Percentiles rank a stretch among this genome's conserved stretches.
Conservation (phyloP, 352 stramenopile species). For the Phytophthora aleatoria region DNA sequence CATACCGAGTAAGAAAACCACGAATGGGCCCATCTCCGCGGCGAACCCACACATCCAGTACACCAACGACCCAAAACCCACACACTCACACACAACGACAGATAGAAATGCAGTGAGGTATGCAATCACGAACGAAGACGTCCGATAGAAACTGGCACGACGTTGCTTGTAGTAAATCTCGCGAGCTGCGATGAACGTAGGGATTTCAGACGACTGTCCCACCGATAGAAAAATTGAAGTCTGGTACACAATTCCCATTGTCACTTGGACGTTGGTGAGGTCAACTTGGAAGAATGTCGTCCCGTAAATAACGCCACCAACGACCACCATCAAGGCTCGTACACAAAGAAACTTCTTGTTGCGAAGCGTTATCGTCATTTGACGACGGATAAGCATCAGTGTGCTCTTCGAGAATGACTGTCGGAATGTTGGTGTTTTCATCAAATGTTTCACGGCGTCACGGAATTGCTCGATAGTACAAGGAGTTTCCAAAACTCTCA, state of each 20-base stretch:
- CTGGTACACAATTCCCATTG: conserved; percentile 12
- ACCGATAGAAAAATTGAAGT: conserved; percentile 10
- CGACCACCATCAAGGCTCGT: conserved; percentile 2
- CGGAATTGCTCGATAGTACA: not conserved
- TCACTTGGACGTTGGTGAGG: conserved; percentile 7
- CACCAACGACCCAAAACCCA: conserved; percentile 2
- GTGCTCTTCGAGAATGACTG: conserved; percentile 2
- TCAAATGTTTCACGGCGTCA: conserved; percentile 5
- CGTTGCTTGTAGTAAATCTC: conserved; percentile 10
- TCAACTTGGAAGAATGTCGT: conserved; percentile 5
- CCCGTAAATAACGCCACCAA: conserved; percentile 7
- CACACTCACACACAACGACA: not conserved
- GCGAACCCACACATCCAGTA: conserved; percentile 14
- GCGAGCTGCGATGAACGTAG: conserved; percentile 2
- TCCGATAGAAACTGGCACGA: conserved; percentile 3
- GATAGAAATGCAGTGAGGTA: not conserved
- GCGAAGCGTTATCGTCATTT: conserved; percentile 2
- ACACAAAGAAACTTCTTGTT: conserved; percentile 6
- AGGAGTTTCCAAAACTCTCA: not conserved
- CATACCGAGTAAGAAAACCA: conserved; percentile 4
- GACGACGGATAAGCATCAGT: not conserved
- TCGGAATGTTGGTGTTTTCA: conserved; percentile 3
- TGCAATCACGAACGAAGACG: conserved; percentile 7
- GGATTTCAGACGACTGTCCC: conserved; percentile 4
- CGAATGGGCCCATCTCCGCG: not conserved